These are phyloP conservation scores for Mucor lusitanicus DNA, from an alignment of 371 early-diverging fungal genomes.

Conservation along the genomic window DNA sequence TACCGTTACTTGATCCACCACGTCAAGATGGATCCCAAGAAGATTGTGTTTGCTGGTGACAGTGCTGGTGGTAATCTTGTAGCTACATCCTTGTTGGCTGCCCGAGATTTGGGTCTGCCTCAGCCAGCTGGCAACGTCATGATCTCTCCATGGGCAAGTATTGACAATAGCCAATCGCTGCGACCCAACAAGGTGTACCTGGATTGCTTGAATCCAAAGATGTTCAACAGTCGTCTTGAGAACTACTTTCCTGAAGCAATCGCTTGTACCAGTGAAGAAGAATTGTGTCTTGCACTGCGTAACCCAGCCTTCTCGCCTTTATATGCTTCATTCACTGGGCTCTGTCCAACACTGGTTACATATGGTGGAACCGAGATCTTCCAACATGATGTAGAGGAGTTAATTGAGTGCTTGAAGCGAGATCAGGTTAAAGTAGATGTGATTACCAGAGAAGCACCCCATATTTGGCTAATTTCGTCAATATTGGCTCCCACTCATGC, in stretches of 20 bases:
- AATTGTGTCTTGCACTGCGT: constrained; percentile 7
- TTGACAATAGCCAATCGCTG: constrained; percentile 13
- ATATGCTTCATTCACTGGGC: constrained; percentile 22
- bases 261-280: background rate
- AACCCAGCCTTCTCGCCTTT: constrained; percentile 29
- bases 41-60: constrained; percentile 42
- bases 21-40: constrained; percentile 26
- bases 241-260: background rate
- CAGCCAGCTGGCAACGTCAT: constrained; percentile 23
- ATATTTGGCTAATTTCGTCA: constrained; percentile 31
- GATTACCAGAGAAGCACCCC: constrained; percentile 25
- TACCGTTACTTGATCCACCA: constrained; percentile 35
- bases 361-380: constrained; percentile 33
- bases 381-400: constrained; percentile 24
- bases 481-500: constrained; percentile 13
- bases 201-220: constrained; percentile 2
- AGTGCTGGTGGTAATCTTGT: constrained; percentile 43
- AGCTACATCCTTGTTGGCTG: constrained; percentile 13
- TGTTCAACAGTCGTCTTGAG: background rate
- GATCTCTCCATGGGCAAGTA: constrained; percentile 39
- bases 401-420: constrained; percentile 20
- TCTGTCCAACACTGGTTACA: constrained; percentile 33
- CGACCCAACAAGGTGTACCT: background rate
- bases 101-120: constrained; percentile 15
- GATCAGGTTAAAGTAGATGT: constrained; percentile 34